These are phyloP conservation scores for Fonsecaea nubica DNA, from an alignment of 2,329 filamentous ascomycete genomes.

Conservation along the genomic window DNA sequence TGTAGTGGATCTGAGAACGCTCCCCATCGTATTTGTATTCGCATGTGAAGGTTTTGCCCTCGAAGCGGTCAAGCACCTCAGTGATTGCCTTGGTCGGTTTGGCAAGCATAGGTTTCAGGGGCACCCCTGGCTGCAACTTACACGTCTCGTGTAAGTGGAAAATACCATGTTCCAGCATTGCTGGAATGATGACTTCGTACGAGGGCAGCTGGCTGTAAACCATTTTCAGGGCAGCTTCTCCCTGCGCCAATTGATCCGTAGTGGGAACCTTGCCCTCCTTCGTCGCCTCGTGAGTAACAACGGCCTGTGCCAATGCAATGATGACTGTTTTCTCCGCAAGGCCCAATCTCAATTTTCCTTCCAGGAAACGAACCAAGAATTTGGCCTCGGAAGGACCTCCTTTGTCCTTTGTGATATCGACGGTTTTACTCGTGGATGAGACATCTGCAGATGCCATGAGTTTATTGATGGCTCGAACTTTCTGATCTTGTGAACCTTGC, in stretches of 20 bases:
- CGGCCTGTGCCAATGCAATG: constrained; percentile 85
- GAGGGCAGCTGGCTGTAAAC: constrained; percentile 94
- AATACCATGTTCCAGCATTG: constrained; percentile 85
- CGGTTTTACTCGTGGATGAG: constrained; percentile 70
- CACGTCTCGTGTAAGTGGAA: constrained; percentile 81
- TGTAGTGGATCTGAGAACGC: constrained; percentile 97
- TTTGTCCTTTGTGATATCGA: constrained; percentile 91
- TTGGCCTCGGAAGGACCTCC: constrained; percentile 95
- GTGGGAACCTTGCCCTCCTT: constrained; percentile 72
- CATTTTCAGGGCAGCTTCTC: constrained; percentile 83
- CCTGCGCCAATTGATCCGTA: constrained; percentile 78
- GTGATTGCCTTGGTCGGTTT: constrained; percentile 98
- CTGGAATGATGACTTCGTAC: constrained; percentile 92
- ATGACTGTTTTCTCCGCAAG: constrained; percentile 92
- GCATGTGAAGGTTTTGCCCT: constrained; percentile 93
- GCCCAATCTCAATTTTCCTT: constrained; percentile 90
- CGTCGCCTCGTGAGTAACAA: constrained; percentile 82
- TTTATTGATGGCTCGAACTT: constrained; percentile 95
- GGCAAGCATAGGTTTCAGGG: constrained; percentile 96
- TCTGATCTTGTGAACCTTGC: constrained; percentile 84
- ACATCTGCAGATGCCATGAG: constrained; percentile 88
- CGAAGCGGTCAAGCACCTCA: constrained; percentile 95
- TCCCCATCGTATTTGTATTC: constrained; percentile 99
- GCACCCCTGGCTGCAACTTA: constrained; percentile 90
- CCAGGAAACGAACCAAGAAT: constrained; percentile 87